Conservation (phyloP, 164 flowering plant genomes). For the Piper betle region DNA sequence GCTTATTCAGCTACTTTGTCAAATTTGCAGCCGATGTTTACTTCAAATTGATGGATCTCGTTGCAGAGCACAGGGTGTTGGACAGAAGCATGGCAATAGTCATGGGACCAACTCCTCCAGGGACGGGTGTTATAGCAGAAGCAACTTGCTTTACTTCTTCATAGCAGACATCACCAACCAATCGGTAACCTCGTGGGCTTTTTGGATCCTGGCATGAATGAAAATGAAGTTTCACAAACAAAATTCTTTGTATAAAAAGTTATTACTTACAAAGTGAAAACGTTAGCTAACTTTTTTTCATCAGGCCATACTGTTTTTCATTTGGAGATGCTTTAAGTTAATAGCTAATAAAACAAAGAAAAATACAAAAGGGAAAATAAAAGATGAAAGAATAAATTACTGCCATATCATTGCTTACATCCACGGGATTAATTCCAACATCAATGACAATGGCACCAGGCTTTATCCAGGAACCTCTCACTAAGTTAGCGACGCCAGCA, state of each 20-base stretch:
- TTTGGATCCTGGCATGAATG: slow-evolving; percentile 42
- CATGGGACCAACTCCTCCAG: slow-evolving; percentile 99
- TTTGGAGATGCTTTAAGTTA: too few species aligned
- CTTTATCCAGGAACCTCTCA: slow-evolving; percentile 89
- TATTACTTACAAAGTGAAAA: too few species aligned
- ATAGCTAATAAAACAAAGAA: too few species aligned
- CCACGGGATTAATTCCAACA: slow-evolving; percentile 90
- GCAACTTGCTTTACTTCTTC: slow-evolving; percentile 78
- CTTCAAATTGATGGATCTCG: slow-evolving; percentile 42
- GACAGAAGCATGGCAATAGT: slow-evolving; percentile 95
- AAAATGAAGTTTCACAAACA: too few species aligned
- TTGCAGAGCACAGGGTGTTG: slow-evolving; percentile 73
- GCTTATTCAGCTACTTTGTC: too few species aligned
- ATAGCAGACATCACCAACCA: slow-evolving; percentile 93
- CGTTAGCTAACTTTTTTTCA: neutral
- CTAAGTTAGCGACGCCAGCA: slow-evolving; percentile 79
- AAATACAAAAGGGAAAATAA: neutral
- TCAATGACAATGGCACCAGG: slow-evolving; percentile 90
- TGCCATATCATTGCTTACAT: slow-evolving; percentile 29
- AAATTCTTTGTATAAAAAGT: too few species aligned
- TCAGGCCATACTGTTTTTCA: neutral
- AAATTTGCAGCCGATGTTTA: slow-evolving; percentile 10
- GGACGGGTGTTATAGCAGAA: slow-evolving; percentile 94
- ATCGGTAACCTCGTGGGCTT: slow-evolving; percentile 59
- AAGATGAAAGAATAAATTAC: neutral